Evolutionary conservation across 306 rosid species (phyloP).

Genomic region (Lathyrus oleraceus): DNA sequence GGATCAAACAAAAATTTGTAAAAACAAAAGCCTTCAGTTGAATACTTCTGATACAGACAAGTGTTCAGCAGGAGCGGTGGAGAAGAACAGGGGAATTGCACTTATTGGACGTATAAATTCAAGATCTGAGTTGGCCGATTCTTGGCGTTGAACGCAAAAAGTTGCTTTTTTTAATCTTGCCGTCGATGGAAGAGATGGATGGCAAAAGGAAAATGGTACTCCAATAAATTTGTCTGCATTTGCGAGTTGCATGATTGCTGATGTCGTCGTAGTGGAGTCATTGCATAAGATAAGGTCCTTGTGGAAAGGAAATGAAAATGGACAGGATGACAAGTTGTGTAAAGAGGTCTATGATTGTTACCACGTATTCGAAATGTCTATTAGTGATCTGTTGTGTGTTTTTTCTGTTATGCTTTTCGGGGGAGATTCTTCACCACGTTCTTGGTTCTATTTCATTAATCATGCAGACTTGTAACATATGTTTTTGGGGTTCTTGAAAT

Average conservation of each 20-base stretch:
- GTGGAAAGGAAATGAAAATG: not conserved
- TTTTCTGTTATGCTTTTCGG: constrained; percentile 39
- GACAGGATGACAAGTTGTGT: constrained; percentile 32
- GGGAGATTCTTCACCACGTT: constrained; percentile 38
- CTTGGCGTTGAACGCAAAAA: constrained; percentile 72
- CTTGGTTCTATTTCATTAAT: constrained; percentile 40
- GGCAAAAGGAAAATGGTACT: constrained; percentile 18
- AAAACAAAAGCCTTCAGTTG: constrained; percentile 54
- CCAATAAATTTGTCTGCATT: constrained; percentile 23
- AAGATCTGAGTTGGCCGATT: constrained; percentile 79
- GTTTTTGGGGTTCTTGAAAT: constrained; percentile 24
- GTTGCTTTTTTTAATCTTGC: constrained; percentile 15
- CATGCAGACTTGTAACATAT: constrained; percentile 41
- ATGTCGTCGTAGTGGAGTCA: constrained; percentile 21
- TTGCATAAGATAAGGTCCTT: constrained; percentile 26
- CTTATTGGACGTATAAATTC: constrained; percentile 69
- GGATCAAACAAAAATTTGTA: constrained; percentile 43
- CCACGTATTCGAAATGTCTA: constrained; percentile 39
- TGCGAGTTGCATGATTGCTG: constrained; percentile 30
- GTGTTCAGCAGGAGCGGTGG: constrained; percentile 47
- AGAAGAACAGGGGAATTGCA: constrained; percentile 55
- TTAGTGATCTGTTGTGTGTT: constrained; percentile 45
- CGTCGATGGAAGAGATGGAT: not conserved
- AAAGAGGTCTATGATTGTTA: constrained; percentile 29
- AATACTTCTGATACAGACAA: constrained; percentile 41